Evolutionary conservation across 2,329 filamentous ascomycete species (phyloP), one percentile per base, ranked within the genome.

Genomic region (Paraconiothyrium brasiliense): DNA sequence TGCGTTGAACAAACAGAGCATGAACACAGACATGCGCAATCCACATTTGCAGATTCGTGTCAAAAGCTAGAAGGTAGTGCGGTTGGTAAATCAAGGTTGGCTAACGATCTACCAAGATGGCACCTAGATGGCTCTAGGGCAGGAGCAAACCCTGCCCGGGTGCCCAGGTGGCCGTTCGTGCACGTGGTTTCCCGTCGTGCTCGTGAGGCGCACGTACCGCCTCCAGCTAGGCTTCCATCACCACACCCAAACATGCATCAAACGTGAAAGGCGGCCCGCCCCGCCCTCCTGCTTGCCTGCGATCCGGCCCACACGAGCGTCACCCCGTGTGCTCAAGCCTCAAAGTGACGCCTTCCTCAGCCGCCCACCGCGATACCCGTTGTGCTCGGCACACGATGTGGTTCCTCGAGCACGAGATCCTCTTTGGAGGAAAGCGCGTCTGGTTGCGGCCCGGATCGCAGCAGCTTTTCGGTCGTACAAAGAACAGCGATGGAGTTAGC

Each of bases 381-480:
- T 32, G 20, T 20, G 41, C 20, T 10, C 10, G 20, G 44, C 24
- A n/a, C 55, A 35, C 44, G 9, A 86, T 86, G 84, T 86, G 84
- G 84, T 76, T 85, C 27, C 75, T 86, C 20, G 82, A 89, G 69
- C 86, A 85, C 70, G 82, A 86, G 44, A 81, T 85, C 61, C 80
- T 84, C 56, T 85, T 89, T 59, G 80, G 82, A 60, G 83, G 84
- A 63, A 92, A 88, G 78, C 88, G 87, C 71, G 83, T 94, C 68
- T 97, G 94, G 94, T 84, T 97, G 63, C 89, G 90, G 60, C 94
- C 94, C 1, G 94, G 93, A 54, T 92, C 93, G 76, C 88, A 87
- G 70, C 94, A 95, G 77, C 85, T 97, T 22, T 92, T 97, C 75
- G 94, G 94, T 59, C 89, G 94, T 66, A 93, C 92, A 41, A 86